Base-by-base conservation (phyloP, 805 yeast species). In the Yarrowia deformans region DNA sequence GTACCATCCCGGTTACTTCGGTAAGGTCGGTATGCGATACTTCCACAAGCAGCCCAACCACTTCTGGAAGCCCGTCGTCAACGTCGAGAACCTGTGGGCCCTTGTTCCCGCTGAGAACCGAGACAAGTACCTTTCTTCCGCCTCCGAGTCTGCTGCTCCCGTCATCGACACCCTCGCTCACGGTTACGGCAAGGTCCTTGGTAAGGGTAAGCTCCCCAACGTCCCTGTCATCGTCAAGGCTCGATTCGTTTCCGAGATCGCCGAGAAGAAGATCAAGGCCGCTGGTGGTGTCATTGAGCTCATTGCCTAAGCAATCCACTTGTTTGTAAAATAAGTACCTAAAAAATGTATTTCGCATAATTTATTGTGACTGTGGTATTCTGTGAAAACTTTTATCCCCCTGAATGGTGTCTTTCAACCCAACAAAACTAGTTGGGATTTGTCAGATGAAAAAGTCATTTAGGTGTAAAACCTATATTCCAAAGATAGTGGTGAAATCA, bases 1-100 rank as follows among this genome's bases (percentile, higher is more conserved):
- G 86, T 95, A 91, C 97, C 99, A 95, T 85, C 99, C 99, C 81
- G 99, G 99, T 93, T 95, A 95, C 94, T 95, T 95, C 87, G 99
- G 99, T 91, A 96, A 95, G 88, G 98, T 95, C 83, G 99, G 99
- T 93, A 94, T 94, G 98, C 92, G 99, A 90, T 90, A 90, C 90
- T 94, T 89, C 97, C 97, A 92, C 92, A 88, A 90, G 84, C 97
- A 91, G 86, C 86, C 85, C 81, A 86, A 84, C 87, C 97, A 91
- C 82, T 89, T 88, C 93, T 95, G 99, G 99, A 90, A 86, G 84
- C 99, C 99, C 84, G 91, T 90, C 79, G 86, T 95, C 84, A 95
- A 95, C 94, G 87, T 95, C 83, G 98, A 95, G 88, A 92, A 91
- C 85, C 90, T 95, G 83, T 95, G 99, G 99, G 87, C 98, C 79